Evolutionary conservation across 2,329 filamentous ascomycete genomes (phyloP).

Genomic region (Beauveria sp.): DNA sequence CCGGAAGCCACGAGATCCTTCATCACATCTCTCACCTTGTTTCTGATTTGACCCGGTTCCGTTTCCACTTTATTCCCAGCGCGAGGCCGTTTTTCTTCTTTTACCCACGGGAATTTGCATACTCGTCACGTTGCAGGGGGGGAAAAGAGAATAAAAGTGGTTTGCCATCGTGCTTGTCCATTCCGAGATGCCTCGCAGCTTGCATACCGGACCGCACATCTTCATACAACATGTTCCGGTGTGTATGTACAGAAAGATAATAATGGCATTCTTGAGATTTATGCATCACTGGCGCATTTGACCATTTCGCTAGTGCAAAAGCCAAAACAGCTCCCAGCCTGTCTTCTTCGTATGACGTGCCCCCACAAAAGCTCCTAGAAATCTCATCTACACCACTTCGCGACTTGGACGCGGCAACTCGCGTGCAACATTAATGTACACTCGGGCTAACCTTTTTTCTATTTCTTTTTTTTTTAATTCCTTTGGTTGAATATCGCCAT

Average conservation of each 20-base stretch:
- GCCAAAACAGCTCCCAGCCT: neutral
- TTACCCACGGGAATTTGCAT: neutral
- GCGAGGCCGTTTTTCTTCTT: no score
- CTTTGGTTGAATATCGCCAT: neutral
- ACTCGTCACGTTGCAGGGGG: no score
- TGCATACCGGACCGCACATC: no score
- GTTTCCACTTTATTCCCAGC: neutral
- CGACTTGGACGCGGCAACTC: slow-evolving; percentile 5
- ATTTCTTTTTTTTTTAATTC: neutral
- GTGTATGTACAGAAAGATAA: no score
- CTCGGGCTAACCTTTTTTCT: neutral
- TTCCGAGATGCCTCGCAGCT: no score
- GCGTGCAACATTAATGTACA: neutral
- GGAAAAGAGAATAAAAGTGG: neutral
- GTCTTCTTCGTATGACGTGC: neutral
- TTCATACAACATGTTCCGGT: no score
- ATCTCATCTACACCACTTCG: neutral
- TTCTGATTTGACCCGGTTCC: neutral
- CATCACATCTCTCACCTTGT: neutral
- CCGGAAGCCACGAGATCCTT: neutral
- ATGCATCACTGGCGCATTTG: neutral
- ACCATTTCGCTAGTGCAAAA: neutral
- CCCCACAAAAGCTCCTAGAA: neutral
- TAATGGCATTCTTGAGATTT: neutral
- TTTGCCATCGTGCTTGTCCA: no score